A percentile compares a stretch with the other conserved stretches of the same genome.
Conservation (phyloP, 164 flowering plant species). For the Kingdonia uniflora region DNA sequence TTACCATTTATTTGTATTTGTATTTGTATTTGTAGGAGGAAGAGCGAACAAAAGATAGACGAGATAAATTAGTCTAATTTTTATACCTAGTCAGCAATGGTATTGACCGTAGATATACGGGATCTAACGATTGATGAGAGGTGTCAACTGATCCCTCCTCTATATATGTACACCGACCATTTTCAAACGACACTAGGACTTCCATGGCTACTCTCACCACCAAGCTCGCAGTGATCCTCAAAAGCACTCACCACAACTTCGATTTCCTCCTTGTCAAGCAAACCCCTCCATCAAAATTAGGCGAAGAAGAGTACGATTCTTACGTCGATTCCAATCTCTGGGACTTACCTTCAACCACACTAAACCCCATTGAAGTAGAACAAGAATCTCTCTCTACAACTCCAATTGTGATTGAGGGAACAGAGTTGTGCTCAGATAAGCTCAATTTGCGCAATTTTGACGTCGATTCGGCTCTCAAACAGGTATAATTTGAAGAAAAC, state of each 20-base stretch:
- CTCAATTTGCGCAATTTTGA: conserved; percentile 40
- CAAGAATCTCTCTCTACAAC: conserved; percentile 9
- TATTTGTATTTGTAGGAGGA: too few species aligned
- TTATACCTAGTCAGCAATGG: too few species aligned
- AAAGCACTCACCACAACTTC: conserved; percentile 28
- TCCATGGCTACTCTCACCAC: conserved; percentile 36
- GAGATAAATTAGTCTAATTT: too few species aligned
- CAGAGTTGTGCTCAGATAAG: conserved; percentile 22
- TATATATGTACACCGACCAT: too few species aligned
- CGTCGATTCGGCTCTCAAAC: conserved; percentile 35
- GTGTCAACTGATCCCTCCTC: too few species aligned
- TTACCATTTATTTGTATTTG: too few species aligned
- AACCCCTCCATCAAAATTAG: conserved; percentile 54
- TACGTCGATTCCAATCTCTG: conserved; percentile 76
- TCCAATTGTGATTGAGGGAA: conserved; percentile 22
- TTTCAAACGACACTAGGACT: too few species aligned
- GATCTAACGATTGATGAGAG: too few species aligned
- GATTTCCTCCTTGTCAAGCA: conserved; percentile 50
- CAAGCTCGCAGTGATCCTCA: conserved; percentile 57
- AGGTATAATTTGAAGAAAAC: conserved; percentile 24
- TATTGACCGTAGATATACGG: too few species aligned
- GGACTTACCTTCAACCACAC: conserved; percentile 66
- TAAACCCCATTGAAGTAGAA: conserved; percentile 23
- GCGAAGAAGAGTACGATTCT: conserved; percentile 62
- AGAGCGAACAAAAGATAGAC: too few species aligned